Base-by-base conservation (phyloP, 768 basidiomycete species). In the Lentinula detonsa region DNA sequence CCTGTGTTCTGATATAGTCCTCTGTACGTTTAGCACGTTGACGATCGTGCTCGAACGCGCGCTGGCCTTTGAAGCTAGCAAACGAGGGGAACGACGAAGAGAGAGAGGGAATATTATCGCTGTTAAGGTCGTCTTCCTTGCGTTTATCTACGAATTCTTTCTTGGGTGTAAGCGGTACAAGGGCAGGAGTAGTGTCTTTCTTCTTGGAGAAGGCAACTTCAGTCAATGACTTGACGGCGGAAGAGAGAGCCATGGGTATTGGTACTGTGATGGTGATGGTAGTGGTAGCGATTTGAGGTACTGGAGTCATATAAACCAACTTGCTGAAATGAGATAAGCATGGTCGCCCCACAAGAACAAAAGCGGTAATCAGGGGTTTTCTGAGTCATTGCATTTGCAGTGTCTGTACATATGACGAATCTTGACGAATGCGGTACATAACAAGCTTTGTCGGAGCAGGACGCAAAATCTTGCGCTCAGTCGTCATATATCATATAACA, bases 1-100 rank as follows among this genome's bases (percentile, higher is more conserved):
- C 73, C 55, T 70, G 68, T 67, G 69, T 69, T 69, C 73, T 72
- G 52, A 72, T 71, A 59, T 75, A 63, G 57, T 78, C 78, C 18
- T 72, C 74, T 33, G 77, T 74, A 68, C 76, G 76, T 75, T 77
- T 81, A 40, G 70, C 65, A 56, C 76, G 73, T 69, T 82, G 79
- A 53, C 82, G 68, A 57, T 79, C 76, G 64, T 80, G 81, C 69
- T 83, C 82, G 66, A 72, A 78, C 8, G 78, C 78, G 13, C 81
- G 78, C 45, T 72, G 60, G 64, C 81, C 80, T 70, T 78, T 79
- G 63, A 70, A 55, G 63, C 68, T 68, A 33, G 62, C 49, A 54
- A 51, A 37, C 6, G 62, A 64, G 11, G 65, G 52, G 21, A 61
- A 40, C 53, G 70, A 59, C 18, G 68, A 39, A 0, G 58, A 59